Percentiles rank a stretch among this genome's conserved stretches.
Conservation (phyloP, 2,329 filamentous ascomycete species). For the Endoconidiophora polonica region DNA sequence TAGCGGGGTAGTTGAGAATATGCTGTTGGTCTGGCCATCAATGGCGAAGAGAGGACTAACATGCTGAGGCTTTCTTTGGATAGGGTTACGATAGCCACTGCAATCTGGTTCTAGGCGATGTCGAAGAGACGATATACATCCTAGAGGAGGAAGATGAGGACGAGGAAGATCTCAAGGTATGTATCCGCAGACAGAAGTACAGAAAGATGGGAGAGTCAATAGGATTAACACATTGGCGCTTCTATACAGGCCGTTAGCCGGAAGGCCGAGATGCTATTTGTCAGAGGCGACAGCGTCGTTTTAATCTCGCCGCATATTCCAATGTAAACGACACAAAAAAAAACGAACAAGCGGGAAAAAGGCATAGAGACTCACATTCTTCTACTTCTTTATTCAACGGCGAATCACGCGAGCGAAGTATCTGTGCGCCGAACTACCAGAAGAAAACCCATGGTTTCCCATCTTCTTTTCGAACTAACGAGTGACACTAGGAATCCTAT, state of each 20-base stretch:
- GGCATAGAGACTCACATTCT: not conserved
- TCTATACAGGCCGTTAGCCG: conserved; percentile 66
- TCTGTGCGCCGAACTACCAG: no score
- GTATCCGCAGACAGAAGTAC: conserved; percentile 13
- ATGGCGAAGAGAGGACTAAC: not conserved
- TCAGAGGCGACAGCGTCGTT: conserved; percentile 68
- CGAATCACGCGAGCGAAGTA: no score
- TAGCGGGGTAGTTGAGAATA: no score
- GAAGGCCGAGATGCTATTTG: conserved; percentile 97
- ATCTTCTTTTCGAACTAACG: no score
- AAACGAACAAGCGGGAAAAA: not conserved
- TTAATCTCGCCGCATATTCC: conserved; percentile 48
- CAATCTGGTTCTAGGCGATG: conserved; percentile 88
- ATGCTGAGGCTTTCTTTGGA: not conserved
- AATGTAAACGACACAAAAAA: not conserved
- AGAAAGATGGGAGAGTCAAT: not conserved
- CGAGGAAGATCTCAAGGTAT: conserved; percentile 52
- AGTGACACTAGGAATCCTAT: no score
- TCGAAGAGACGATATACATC: conserved; percentile 91
- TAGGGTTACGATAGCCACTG: conserved; percentile 98
- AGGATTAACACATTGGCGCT: not conserved
- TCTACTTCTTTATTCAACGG: no score
- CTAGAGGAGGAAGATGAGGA: conserved; percentile 26
- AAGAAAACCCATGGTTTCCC: no score
- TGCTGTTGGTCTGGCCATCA: not conserved